phyloP scores from a whole-genome alignment of 108 stramenopile species.

The Chaetoceros muelleri region DNA sequence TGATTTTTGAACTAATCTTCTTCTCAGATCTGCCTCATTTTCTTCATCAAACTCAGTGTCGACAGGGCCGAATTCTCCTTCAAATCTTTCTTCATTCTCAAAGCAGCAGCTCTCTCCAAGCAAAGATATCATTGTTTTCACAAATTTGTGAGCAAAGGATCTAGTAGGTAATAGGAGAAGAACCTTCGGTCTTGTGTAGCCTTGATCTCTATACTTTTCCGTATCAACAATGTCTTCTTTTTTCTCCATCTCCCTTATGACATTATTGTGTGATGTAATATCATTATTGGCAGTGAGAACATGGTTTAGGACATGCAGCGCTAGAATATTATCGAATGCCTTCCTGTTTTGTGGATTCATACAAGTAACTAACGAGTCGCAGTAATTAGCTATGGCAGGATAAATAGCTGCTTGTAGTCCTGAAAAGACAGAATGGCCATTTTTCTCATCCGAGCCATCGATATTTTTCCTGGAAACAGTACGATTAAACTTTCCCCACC shows the following conservation, averaged over 20 bases:
- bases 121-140: slow-evolving; percentile 37
- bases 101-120: slow-evolving; percentile 25
- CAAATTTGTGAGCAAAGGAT: slow-evolving; percentile 55
- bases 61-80: slow-evolving; percentile 55
- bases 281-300: slow-evolving; percentile 62
- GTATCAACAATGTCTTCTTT: slow-evolving; percentile 21
- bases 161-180: slow-evolving; percentile 74
- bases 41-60: slow-evolving; percentile 20
- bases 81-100: slow-evolving; percentile 53
- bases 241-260: slow-evolving; percentile 6
- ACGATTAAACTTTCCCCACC: background rate
- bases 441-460: background rate
- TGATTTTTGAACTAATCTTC: slow-evolving; percentile 2
- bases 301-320: slow-evolving; percentile 70
- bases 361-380: background rate
- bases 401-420: background rate
- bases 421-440: background rate
- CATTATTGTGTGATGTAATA: slow-evolving; percentile 23
- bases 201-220: slow-evolving; percentile 68
- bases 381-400: background rate
- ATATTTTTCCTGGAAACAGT: background rate
- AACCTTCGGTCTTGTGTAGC: slow-evolving; percentile 76
- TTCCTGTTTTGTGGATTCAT: slow-evolving; percentile 25
- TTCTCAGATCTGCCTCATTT: slow-evolving; percentile 23
- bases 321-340: slow-evolving; percentile 30